Base-by-base conservation (phyloP, 2,329 filamentous ascomycete species). In the Rhynchosporium secalis region DNA sequence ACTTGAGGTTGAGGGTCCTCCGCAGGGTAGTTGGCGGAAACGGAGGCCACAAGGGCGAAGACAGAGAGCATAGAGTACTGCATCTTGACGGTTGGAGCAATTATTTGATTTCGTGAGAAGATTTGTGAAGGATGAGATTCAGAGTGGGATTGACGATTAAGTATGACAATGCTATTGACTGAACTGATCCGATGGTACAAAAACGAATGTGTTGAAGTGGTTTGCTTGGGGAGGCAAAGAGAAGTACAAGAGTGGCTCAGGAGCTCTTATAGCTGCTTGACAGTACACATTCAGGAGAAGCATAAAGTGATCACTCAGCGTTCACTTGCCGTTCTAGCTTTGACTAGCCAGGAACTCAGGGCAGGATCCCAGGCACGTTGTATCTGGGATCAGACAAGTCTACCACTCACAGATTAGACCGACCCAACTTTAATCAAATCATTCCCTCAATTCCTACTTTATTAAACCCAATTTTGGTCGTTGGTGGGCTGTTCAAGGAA, bases 151-250 rank as follows among this genome's bases (percentile, higher is more conserved):
- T 41, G 51, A 61, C 48, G 59, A 48, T 59, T 56, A 41, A 65
- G 57, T 59, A 59, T 52, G 33, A 47, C 20, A 41, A 51, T 46
- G 52, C 54, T 56, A 49, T 64, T 61, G 65, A 66, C 56, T 66
- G 65, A 59, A 65, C 15, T 62, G 65, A 61, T 65, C 62, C 62
- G 43, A 47, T 60, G 64, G 62, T 62, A 54, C 64, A 61, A 60
- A 62, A 66, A 62, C 46, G 64, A 64, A 60, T 64, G 64, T 66
- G 55, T 38, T 62, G 64, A 64, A 66, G 64, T 60, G 38, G 57
- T 58, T 56, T 55, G 56, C 55, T 63, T 64, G 56, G 49, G 28
- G 46, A 54, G 52, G 41, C 31, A 12, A 31, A n/a, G 36, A 8
- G 26, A 20, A n/a, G 15, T 5, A 36, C 26, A 48, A 28, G 10